These are phyloP conservation scores for Fraxinus platypoda DNA, from an alignment of 305 asterid genomes.

Conservation along the genomic window DNA sequence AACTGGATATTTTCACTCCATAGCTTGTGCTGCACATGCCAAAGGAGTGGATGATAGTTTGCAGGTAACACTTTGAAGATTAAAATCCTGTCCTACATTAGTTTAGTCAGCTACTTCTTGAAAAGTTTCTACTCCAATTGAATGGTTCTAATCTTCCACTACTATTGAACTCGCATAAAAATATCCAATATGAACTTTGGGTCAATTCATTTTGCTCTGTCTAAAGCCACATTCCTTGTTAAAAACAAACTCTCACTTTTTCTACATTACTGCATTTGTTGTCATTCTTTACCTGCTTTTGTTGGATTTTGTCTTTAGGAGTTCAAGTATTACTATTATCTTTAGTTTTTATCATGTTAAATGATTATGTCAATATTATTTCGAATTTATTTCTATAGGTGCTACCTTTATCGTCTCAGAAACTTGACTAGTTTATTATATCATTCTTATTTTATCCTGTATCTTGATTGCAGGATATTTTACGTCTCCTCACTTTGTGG, in stretches of 20 bases:
- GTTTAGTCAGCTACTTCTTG: slow-evolving; percentile 17
- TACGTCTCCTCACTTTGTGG: slow-evolving; percentile 98
- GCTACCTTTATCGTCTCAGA: slow-evolving; percentile 10
- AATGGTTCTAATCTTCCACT: not conserved
- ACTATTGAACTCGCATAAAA: not conserved
- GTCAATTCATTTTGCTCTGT: slow-evolving; percentile 8
- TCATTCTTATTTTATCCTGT: slow-evolving; percentile 10
- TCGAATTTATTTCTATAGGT: not conserved
- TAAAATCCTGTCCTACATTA: slow-evolving; percentile 13
- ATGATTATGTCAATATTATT: not conserved
- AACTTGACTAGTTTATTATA: not conserved
- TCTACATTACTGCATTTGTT: not conserved
- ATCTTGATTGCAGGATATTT: slow-evolving; percentile 67
- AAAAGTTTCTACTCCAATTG: slow-evolving; percentile 1
- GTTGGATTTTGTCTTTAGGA: not conserved
- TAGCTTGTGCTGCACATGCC: slow-evolving; percentile 95
- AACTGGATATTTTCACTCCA: slow-evolving; percentile 96
- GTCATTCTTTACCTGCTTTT: not conserved
- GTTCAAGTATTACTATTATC: not conserved
- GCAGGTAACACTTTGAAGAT: slow-evolving; percentile 51
- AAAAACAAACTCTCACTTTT: not conserved
- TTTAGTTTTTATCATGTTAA: not conserved
- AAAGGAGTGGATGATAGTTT: slow-evolving; percentile 99
- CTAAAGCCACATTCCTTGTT: not conserved
- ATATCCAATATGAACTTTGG: not conserved